Base-by-base conservation (phyloP, 1,139 yeast genomes). In the Schizosaccharomyces versatilis region DNA sequence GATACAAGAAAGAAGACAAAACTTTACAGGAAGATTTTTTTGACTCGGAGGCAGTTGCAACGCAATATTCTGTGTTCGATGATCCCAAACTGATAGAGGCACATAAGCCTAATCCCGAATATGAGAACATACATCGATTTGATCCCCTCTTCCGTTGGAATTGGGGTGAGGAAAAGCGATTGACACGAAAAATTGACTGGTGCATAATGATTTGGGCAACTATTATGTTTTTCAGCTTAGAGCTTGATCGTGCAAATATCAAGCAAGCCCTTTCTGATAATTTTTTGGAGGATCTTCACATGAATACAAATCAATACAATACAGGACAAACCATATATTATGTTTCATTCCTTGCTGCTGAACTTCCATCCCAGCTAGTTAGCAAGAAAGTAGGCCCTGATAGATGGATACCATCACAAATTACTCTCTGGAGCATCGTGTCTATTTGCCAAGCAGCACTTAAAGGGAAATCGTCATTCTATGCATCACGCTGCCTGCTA, bases 401-500 rank as follows among this genome's bases (percentile, higher is more conserved):
- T 60, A 64, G 71, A 51, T 76, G 77, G 72, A 69, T 77, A 51
- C 81, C 80, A 0, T 62, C 68, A 32, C 79, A 75, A 60, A 71
- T 77, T 66, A 62, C 67, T 2, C 59, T 68, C 1, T 77, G 80
- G 80, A 73, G 77, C 53, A 56, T 74, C 41, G 74, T 76, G 0
- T 72, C 78, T 1, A 66, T 72, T 51, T 61, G 66, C 10, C 80
- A 77, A 60, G 69, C 70, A 38, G 68, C 68, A 14, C 60, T 77
- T 51, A 64, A 61, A 8, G 67, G 66, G 52, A 69, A 64, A 55
- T 62, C 67, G 1, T 63, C 70, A 0, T 77, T 71, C 60, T 69
- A 65, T 52, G 66, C 69, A 6, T 77, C 83, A 57, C 73, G 94
- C 60, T 77, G 84, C 57, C 73, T 85, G 58, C 76, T 84, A 32